Evolutionary conservation across 129 eudicot genomes (phyloP).

Genomic region (Ambrosia artemisiifolia): DNA sequence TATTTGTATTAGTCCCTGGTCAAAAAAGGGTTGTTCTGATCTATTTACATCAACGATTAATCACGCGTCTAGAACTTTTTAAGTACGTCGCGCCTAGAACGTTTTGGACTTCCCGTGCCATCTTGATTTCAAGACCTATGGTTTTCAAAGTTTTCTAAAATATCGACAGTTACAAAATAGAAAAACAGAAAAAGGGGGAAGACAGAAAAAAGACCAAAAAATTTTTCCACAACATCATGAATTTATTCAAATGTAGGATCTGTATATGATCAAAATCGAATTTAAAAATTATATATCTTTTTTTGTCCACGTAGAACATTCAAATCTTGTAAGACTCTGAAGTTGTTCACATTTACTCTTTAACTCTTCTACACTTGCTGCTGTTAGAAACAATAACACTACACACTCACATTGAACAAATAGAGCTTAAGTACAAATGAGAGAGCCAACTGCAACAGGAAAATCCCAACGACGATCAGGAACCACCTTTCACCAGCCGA

Average conservation of each 20-base stretch:
- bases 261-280: slow-evolving; percentile 23
- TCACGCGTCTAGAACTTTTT: too few species aligned
- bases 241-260: neutral
- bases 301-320: slow-evolving; percentile 29
- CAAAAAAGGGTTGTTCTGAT: too few species aligned
- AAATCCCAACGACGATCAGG: slow-evolving; percentile 83
- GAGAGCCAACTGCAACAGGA: slow-evolving; percentile 93
- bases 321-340: slow-evolving; percentile 8
- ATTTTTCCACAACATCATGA: neutral
- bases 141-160: too few species aligned
- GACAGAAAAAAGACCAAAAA: neutral
- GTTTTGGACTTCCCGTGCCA: too few species aligned
- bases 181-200: neutral
- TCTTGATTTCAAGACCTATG: too few species aligned
- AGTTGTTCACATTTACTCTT: slow-evolving; percentile 27
- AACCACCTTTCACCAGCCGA: slow-evolving; percentile 98
- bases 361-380: slow-evolving; percentile 22
- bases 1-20: too few species aligned
- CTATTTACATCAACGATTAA: too few species aligned
- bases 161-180: neutral
- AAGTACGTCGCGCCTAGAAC: too few species aligned
- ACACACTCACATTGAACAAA: slow-evolving; percentile 64
- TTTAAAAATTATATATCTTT: slow-evolving; percentile 5
- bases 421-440: slow-evolving; percentile 74
- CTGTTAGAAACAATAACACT: slow-evolving; percentile 1